These are phyloP conservation scores for Syncephalastrum contaminatum DNA, from an alignment of 371 early-diverging fungal genomes.

Conservation along the genomic window DNA sequence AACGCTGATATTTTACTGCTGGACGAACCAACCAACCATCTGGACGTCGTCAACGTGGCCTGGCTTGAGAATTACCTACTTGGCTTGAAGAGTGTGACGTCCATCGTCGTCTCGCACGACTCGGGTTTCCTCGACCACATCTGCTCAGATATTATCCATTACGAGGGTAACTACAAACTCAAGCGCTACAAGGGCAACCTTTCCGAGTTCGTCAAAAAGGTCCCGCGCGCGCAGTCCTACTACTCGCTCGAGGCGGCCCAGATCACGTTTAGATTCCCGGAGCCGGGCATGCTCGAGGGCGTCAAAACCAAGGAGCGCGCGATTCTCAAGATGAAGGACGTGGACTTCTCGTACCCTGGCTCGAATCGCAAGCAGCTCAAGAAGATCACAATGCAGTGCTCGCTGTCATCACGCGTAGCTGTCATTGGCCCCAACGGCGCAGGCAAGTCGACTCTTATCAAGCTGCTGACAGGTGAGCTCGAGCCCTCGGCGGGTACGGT, in stretches of 20 bases:
- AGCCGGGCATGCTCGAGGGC: slow-evolving; percentile 69
- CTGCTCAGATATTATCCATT: slow-evolving; percentile 80
- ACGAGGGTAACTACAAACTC: slow-evolving; percentile 65
- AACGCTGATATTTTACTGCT: slow-evolving; percentile 82
- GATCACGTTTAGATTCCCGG: slow-evolving; percentile 61
- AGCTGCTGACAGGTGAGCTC: slow-evolving; percentile 71
- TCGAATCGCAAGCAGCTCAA: slow-evolving; percentile 46
- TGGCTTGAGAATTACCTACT: slow-evolving; percentile 81
- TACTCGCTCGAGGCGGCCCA: slow-evolving; percentile 59
- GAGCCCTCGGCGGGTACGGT: slow-evolving; percentile 35
- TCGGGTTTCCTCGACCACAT: slow-evolving; percentile 81
- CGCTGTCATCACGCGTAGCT: slow-evolving; percentile 68
- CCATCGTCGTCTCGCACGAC: slow-evolving; percentile 87
- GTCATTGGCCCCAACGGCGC: slow-evolving; percentile 75
- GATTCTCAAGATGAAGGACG: slow-evolving; percentile 59
- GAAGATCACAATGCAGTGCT: slow-evolving; percentile 58
- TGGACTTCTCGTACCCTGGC: slow-evolving; percentile 67
- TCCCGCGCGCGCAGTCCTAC: slow-evolving; percentile 76
- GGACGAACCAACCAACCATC: slow-evolving; percentile 91
- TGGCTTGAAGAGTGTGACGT: slow-evolving; percentile 66
- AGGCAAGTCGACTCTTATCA: slow-evolving; percentile 72
- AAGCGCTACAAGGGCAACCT: slow-evolving; percentile 81
- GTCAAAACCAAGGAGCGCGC: slow-evolving; percentile 72
- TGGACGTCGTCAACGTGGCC: slow-evolving; percentile 79
- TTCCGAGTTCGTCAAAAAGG: slow-evolving; percentile 73